Evolutionary conservation across 129 eudicot genomes (phyloP), one percentile per base, ranked within the genome.

Genomic region (Logfia minima): DNA sequence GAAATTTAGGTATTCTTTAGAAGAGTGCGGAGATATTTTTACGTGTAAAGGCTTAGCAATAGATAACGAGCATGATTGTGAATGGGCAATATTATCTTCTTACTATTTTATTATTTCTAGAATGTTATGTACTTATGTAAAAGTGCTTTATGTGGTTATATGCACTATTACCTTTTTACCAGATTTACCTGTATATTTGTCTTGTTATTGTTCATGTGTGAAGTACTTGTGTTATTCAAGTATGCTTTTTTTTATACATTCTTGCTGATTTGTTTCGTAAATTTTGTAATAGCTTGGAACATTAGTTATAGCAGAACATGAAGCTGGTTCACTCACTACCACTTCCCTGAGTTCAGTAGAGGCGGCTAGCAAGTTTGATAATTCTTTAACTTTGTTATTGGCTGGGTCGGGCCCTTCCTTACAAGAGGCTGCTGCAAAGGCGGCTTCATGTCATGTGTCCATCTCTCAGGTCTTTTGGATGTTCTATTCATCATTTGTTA

Each of bases 321-420:
- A 94, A 78, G 89, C 93, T 45, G 93, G 98, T 31, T 84, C 86
- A 67, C 79, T 94, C 43, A 91, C 89, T 75, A 71, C 82, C 24
- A 87, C 92, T 66, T 83, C 98, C 28, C 56, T 91, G 64, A 91
- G 96, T 87, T 88, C 97, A 61, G 70, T 91, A 76, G 93, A 83
- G 80, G 98, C 98, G 82, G 93, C 97, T 59, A 90, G 82, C 60
- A 80, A 80, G 80, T 85, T 76, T 39, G 92, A 91, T 66, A 89
- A 85, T 68, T 78, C 91, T 28, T 74, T 94, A 62, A 91, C 96
- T 51, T 68, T 94, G 78, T 83, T 94, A 75, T 83, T 94, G 77
- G 98, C 97, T 63, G 98, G 98, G 35, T 80, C 97, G 45, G 98
- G 97, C 71, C 85, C 96, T 31, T 84, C 92, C 16, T 86, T 94